Conservation (phyloP, 2,329 filamentous ascomycete genomes). For the Periconia sp. region DNA sequence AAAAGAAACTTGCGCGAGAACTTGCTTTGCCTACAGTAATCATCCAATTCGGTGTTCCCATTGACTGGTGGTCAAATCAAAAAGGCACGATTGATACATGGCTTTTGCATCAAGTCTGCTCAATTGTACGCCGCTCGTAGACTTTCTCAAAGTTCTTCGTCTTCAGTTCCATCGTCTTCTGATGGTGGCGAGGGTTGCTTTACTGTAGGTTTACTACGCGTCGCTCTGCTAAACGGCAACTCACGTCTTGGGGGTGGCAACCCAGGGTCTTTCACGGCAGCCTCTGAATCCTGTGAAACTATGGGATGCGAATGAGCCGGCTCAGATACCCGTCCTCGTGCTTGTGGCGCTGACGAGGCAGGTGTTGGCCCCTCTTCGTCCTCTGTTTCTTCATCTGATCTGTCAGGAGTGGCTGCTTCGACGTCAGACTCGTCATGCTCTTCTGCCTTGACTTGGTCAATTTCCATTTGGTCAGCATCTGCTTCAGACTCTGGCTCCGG, state of each 20-base stretch:
- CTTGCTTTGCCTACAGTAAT: no score
- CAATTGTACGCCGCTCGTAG: background rate
- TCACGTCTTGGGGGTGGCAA: conserved; percentile 41
- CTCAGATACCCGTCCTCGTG: conserved; percentile 20
- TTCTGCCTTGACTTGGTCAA: conserved; percentile 37
- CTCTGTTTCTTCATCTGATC: conserved; percentile 45
- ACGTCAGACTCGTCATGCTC: conserved; percentile 31
- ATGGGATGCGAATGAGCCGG: conserved; percentile 23
- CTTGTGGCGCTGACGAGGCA: conserved; percentile 10
- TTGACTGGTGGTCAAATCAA: no score
- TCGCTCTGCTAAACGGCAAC: conserved; percentile 41
- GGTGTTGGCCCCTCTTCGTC: conserved; percentile 27
- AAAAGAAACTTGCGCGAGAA: no score
- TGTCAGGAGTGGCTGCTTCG: conserved; percentile 40
- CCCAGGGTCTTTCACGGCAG: conserved; percentile 12
- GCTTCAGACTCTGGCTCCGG: conserved; percentile 28
- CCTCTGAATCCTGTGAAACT: conserved; percentile 22
- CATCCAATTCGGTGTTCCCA: no score
- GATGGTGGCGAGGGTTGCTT: conserved; percentile 17
- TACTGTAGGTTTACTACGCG: conserved; percentile 22
- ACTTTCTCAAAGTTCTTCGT: conserved; percentile 39
- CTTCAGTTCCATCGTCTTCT: conserved; percentile 43
- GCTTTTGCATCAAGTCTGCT: no score
- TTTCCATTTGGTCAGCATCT: conserved; percentile 42
- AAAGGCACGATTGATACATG: no score